Percentiles rank a stretch among this genome's conserved stretches.
Evolutionary conservation across 768 basidiomycete species (phyloP).

Genomic region (Rhizopogon vulgaris): DNA sequence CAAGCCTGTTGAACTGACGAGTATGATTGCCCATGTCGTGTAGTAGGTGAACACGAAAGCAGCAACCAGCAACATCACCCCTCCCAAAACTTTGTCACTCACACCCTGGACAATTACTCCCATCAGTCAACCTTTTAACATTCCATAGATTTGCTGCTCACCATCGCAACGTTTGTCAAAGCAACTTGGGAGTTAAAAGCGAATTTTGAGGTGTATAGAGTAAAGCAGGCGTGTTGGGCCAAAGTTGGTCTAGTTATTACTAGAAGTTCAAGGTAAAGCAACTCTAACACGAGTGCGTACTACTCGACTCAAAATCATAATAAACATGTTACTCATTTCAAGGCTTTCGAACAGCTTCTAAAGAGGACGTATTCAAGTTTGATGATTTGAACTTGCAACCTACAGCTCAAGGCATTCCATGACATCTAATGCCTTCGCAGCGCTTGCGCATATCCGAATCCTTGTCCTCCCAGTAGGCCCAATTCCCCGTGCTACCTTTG

Average conservation of each 20-base stretch:
- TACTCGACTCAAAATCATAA: background rate
- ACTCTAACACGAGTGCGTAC: background rate
- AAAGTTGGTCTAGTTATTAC: slow-evolving; percentile 11
- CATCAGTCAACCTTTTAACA: slow-evolving; percentile 4
- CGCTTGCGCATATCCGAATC: slow-evolving; percentile 79
- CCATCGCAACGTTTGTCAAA: slow-evolving; percentile 14
- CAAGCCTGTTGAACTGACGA: slow-evolving; percentile 43
- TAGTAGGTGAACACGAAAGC: slow-evolving; percentile 82
- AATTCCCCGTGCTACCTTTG: slow-evolving; percentile 63
- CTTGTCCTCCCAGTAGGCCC: slow-evolving; percentile 82
- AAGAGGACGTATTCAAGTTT: background rate
- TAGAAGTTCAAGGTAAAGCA: too few relatives aligned
- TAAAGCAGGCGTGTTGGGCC: slow-evolving; percentile 5
- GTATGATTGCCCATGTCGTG: slow-evolving; percentile 83
- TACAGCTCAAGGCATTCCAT: slow-evolving; percentile 30
- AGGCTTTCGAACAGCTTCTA: background rate
- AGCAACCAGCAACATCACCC: slow-evolving; percentile 73
- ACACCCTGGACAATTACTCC: slow-evolving; percentile 44
- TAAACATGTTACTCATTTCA: background rate
- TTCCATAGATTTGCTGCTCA: slow-evolving; percentile 5
- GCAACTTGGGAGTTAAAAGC: background rate
- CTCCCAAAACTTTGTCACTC: slow-evolving; percentile 79
- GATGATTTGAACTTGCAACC: background rate
- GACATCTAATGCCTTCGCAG: slow-evolving; percentile 70
- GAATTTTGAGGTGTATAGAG: background rate